Percentiles rank a stretch among this genome's conserved stretches.
phyloP scores from a whole-genome alignment of 2,329 filamentous ascomycete genomes.

The Aspergillus flavus region DNA sequence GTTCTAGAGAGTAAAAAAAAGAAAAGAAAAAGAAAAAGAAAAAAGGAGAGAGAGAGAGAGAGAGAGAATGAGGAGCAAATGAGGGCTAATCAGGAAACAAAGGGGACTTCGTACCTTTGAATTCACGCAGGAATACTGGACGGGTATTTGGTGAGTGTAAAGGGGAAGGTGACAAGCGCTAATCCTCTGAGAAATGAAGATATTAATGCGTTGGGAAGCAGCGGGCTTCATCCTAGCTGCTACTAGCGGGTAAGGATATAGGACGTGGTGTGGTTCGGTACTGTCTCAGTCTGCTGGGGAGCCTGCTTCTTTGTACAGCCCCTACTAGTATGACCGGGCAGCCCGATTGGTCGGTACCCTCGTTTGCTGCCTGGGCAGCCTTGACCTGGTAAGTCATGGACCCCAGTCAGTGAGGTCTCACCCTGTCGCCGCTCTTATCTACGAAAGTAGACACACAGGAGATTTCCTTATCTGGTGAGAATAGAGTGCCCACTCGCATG shows the following conservation, averaged over 20 bases:
- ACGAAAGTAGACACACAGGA: too few species aligned
- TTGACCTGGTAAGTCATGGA: too few species aligned
- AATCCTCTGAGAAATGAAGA: constrained; percentile 6
- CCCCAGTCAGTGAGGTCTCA: too few species aligned
- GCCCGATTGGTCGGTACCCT: constrained; percentile 16
- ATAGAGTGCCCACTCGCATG: too few species aligned
- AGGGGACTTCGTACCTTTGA: constrained; percentile 1
- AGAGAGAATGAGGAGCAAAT: constrained; percentile 12
- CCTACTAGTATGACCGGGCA: constrained; percentile 4
- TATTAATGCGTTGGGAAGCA: constrained; percentile 12
- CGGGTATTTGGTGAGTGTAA: too few species aligned
- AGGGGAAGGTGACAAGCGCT: too few species aligned
- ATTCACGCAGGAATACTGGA: too few species aligned
- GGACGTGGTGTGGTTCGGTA: constrained; percentile 5
- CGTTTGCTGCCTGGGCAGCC: constrained; percentile 13
- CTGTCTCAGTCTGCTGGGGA: not conserved
- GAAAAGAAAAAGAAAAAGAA: too few species aligned
- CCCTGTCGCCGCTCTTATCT: too few species aligned
- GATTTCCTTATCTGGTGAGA: too few species aligned
- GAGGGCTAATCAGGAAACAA: constrained; percentile 13
- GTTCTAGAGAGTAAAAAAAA: not conserved
- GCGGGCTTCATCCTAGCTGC: constrained; percentile 13
- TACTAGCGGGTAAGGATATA: constrained; percentile 10
- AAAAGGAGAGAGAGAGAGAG: too few species aligned
- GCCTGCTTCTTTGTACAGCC: not conserved